These are phyloP conservation scores for Hemileccinum rubropunctum DNA, from an alignment of 768 basidiomycete species.

Conservation along the genomic window DNA sequence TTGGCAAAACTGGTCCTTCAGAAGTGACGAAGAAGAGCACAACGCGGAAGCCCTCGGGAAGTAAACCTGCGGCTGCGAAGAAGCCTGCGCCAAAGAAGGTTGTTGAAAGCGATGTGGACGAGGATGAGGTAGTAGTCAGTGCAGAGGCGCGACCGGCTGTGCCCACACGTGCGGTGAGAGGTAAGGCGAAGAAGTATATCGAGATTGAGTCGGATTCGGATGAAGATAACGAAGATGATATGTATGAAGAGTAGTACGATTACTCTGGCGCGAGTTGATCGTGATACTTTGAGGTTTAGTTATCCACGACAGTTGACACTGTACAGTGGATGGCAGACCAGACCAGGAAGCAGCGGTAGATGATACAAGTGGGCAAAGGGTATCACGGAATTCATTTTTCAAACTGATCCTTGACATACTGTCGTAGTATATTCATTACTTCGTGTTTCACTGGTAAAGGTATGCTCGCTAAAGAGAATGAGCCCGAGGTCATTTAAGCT, in stretches of 20 bases:
- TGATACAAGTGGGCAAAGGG: background rate
- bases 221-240: slow-evolving; percentile 42
- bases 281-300: too few species aligned
- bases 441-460: slow-evolving; percentile 53
- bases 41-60: slow-evolving; percentile 53
- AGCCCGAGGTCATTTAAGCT: background rate
- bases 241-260: slow-evolving; percentile 41
- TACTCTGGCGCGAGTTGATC: too few species aligned
- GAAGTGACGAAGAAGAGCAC: slow-evolving; percentile 40
- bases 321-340: too few species aligned
- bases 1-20: slow-evolving; percentile 42
- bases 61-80: slow-evolving; percentile 57
- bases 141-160: slow-evolving; percentile 40
- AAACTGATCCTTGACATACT: slow-evolving; percentile 58
- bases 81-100: slow-evolving; percentile 41
- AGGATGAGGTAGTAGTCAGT: slow-evolving; percentile 37
- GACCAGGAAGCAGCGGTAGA: background rate
- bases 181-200: slow-evolving; percentile 57
- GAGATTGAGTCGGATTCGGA: slow-evolving; percentile 47
- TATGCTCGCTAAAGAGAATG: slow-evolving; percentile 38
- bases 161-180: slow-evolving; percentile 48
- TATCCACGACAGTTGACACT: too few species aligned
- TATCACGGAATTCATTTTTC: slow-evolving; percentile 33
- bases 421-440: slow-evolving; percentile 47
- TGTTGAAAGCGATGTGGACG: slow-evolving; percentile 37